Percentiles rank a stretch among this genome's conserved stretches.
Evolutionary conservation across 768 basidiomycete species (phyloP).

Genomic region (Mycena capillaripes): DNA sequence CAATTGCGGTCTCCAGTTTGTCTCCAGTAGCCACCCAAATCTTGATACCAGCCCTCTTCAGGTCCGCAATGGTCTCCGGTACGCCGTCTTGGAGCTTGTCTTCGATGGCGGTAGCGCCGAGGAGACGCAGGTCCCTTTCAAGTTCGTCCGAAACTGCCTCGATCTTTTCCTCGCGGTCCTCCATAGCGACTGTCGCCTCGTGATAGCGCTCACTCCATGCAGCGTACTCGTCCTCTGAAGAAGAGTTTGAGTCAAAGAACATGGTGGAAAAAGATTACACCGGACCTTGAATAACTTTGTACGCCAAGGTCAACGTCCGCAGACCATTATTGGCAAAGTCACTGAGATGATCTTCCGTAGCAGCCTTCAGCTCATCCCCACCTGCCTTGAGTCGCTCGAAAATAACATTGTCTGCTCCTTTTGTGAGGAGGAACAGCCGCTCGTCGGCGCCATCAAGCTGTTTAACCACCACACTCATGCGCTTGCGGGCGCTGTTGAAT

Average conservation of each 20-base stretch:
- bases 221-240: conserved; percentile 81
- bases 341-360: conserved; percentile 86
- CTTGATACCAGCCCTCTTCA: conserved; percentile 98
- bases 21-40: conserved; percentile 99
- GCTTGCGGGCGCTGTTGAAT: conserved; percentile 92
- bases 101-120: conserved; percentile 98
- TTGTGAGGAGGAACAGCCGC: conserved; percentile 82
- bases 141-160: conserved; percentile 86
- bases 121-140: conserved; percentile 82
- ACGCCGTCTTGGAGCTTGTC: conserved; percentile 98
- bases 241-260: neutral
- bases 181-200: conserved; percentile 81
- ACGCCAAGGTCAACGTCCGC: conserved; percentile 94
- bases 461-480: conserved; percentile 94
- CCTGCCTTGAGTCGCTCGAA: conserved; percentile 89
- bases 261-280: conserved; percentile 31
- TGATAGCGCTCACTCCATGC: conserved; percentile 87
- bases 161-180: conserved; percentile 84
- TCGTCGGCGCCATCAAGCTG: conserved; percentile 76
- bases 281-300: conserved; percentile 84
- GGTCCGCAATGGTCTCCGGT: conserved; percentile 94
- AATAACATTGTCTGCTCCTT: conserved; percentile 98
- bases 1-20: conserved; percentile 97
- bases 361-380: conserved; percentile 74
- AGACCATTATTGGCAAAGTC: conserved; percentile 91